Evolutionary conservation across 805 yeast genomes (phyloP).

Genomic region (Pichia pseudocactophila): DNA sequence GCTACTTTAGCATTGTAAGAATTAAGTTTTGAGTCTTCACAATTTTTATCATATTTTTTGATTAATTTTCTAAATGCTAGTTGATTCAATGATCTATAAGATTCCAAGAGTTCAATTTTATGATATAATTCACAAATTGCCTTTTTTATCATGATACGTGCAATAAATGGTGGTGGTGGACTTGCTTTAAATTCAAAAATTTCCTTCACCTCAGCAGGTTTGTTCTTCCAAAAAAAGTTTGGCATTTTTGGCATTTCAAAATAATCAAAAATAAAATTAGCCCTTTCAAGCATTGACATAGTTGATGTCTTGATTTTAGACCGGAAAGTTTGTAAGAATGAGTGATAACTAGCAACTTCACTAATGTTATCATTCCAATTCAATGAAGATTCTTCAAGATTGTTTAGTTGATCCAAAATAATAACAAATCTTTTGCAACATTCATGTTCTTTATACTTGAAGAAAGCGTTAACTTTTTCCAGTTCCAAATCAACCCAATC

Average conservation of each 20-base stretch:
- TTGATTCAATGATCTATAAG: slow-evolving; percentile 67
- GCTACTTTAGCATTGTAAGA: slow-evolving; percentile 52
- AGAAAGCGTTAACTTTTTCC: slow-evolving; percentile 52
- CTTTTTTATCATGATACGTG: slow-evolving; percentile 56
- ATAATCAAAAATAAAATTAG: slow-evolving; percentile 21
- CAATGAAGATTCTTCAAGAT: slow-evolving; percentile 29
- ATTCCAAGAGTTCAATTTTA: slow-evolving; percentile 57
- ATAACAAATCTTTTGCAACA: slow-evolving; percentile 48
- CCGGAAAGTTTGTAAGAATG: not conserved
- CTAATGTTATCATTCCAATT: not conserved
- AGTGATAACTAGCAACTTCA: too few relatives aligned
- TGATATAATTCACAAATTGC: slow-evolving; percentile 70
- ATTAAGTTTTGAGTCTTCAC: slow-evolving; percentile 34
- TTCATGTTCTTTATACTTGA: slow-evolving; percentile 48
- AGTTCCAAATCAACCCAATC: slow-evolving; percentile 35
- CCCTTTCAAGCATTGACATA: not conserved
- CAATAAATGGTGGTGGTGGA: slow-evolving; percentile 49
- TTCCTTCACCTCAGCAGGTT: too few relatives aligned
- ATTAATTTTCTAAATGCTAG: slow-evolving; percentile 85
- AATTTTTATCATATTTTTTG: slow-evolving; percentile 82
- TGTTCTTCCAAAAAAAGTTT: slow-evolving; percentile 24
- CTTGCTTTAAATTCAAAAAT: not conserved
- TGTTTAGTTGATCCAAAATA: slow-evolving; percentile 60
- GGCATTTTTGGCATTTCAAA: slow-evolving; percentile 37
- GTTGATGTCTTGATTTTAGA: not conserved